phyloP scores from a whole-genome alignment of 306 rosid genomes.

The Coriaria nepalensis region DNA sequence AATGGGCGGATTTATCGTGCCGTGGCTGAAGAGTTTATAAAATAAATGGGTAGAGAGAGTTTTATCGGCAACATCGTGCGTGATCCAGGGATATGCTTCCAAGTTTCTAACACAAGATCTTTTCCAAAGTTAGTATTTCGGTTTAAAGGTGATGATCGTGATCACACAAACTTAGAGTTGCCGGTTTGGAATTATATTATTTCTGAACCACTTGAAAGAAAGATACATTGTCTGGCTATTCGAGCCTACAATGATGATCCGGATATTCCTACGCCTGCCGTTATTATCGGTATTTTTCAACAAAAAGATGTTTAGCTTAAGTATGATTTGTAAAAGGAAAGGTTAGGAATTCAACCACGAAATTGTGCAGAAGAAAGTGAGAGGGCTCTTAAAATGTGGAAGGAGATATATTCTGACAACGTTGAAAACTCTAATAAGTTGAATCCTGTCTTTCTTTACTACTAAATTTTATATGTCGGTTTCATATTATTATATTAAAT shows the following conservation, averaged over 20 bases:
- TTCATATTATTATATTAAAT: too few species aligned
- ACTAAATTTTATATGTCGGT: too few species aligned
- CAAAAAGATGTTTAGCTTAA: slow-evolving; percentile 57
- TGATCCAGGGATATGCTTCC: slow-evolving; percentile 7
- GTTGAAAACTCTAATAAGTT: too few species aligned
- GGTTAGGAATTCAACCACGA: slow-evolving; percentile 48
- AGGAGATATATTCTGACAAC: too few species aligned
- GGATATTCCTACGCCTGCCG: slow-evolving; percentile 55
- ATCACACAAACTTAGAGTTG: too few species aligned
- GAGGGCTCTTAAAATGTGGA: too few species aligned
- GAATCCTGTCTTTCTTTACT: neutral
- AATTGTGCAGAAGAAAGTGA: slow-evolving; percentile 16
- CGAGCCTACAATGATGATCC: too few species aligned
- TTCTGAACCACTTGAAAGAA: too few species aligned
- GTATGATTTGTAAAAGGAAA: slow-evolving; percentile 54
- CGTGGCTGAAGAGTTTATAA: slow-evolving; percentile 32
- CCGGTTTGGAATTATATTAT: too few species aligned
- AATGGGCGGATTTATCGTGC: slow-evolving; percentile 30
- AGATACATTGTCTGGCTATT: too few species aligned
- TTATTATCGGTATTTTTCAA: slow-evolving; percentile 60
- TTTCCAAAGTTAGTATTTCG: too few species aligned
- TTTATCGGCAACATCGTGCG: slow-evolving; percentile 28
- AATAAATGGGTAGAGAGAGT: slow-evolving; percentile 19
- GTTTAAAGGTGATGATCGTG: too few species aligned
- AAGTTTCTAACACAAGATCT: neutral